Evolutionary conservation across 768 basidiomycete genomes (phyloP).

Genomic region (Clavulina sp.): DNA sequence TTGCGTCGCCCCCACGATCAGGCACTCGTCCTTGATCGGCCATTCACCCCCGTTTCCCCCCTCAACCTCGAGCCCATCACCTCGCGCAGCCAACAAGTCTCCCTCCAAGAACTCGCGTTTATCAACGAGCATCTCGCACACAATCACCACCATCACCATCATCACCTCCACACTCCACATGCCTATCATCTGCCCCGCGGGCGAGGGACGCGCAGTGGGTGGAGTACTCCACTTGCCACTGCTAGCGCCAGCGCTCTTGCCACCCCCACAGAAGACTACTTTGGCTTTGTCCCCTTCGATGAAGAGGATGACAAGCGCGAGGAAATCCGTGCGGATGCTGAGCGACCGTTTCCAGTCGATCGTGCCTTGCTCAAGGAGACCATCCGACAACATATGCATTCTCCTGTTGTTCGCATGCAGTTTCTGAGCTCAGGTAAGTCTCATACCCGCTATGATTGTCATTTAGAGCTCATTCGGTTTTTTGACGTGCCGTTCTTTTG

Average conservation of each 20-base stretch:
- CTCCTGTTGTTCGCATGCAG: slow-evolving; percentile 47
- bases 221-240: not conserved
- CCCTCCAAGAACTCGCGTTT: not conserved
- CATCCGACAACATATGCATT: slow-evolving; percentile 48
- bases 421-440: slow-evolving; percentile 60
- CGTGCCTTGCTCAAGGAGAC: slow-evolving; percentile 58
- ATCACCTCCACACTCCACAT: not conserved
- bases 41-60: not conserved
- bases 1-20: no score
- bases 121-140: not conserved
- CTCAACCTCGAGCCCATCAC: not conserved
- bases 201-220: no score
- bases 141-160: not conserved
- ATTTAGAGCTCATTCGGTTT: slow-evolving; percentile 10
- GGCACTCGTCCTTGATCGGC: not conserved
- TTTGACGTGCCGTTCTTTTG: not conserved
- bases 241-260: not conserved
- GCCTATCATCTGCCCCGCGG: no score
- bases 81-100: not conserved
- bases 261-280: not conserved
- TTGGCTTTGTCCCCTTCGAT: slow-evolving; percentile 1
- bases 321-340: slow-evolving; percentile 28
- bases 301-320: slow-evolving; percentile 8
- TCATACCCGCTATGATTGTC: slow-evolving; percentile 1
- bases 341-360: slow-evolving; percentile 58